A percentile compares a stretch with the other conserved stretches of the same genome.
These are phyloP conservation scores for Phialophora verrucosa DNA, from an alignment of 2,329 filamentous ascomycete genomes.

Conservation along the genomic window DNA sequence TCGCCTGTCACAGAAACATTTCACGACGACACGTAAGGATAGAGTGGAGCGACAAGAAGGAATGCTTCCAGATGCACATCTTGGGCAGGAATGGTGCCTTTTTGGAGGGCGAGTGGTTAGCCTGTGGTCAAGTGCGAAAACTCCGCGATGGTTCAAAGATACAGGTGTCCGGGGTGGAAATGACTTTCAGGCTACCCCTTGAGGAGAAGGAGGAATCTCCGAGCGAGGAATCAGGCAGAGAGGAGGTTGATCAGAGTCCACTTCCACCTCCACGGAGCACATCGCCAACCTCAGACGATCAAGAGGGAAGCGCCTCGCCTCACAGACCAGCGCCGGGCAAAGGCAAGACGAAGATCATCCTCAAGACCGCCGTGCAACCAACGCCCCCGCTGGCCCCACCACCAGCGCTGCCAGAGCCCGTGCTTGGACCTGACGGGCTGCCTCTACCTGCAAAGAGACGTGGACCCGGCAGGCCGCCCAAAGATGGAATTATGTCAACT, in stretches of 20 bases:
- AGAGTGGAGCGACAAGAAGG: conserved; percentile 62
- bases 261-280: conserved; percentile 19
- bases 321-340: conserved; percentile 20
- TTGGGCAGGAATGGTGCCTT: conserved; percentile 65
- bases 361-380: conserved; percentile 24
- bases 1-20: conserved; percentile 61
- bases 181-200: conserved; percentile 36
- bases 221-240: conserved; percentile 35
- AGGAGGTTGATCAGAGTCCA: conserved; percentile 27
- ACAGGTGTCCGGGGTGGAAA: conserved; percentile 53
- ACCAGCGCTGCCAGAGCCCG: conserved; percentile 15
- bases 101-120: conserved; percentile 58
- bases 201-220: conserved; percentile 26
- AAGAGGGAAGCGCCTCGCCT: conserved; percentile 28
- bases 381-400: conserved; percentile 1
- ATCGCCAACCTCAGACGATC: conserved; percentile 28
- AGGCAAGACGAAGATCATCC: conserved; percentile 32
- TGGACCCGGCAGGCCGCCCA: conserved; percentile 68
- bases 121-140: conserved; percentile 53
- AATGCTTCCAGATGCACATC: conserved; percentile 64
- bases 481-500: conserved; percentile 71
- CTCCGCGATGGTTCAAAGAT: conserved; percentile 65
- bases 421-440: conserved; percentile 35
- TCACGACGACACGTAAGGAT: conserved; percentile 68
- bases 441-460: conserved; percentile 48